Percentiles rank a stretch among this genome's conserved stretches.
phyloP scores from a whole-genome alignment of 768 basidiomycete species.

The Mycena rosella region DNA sequence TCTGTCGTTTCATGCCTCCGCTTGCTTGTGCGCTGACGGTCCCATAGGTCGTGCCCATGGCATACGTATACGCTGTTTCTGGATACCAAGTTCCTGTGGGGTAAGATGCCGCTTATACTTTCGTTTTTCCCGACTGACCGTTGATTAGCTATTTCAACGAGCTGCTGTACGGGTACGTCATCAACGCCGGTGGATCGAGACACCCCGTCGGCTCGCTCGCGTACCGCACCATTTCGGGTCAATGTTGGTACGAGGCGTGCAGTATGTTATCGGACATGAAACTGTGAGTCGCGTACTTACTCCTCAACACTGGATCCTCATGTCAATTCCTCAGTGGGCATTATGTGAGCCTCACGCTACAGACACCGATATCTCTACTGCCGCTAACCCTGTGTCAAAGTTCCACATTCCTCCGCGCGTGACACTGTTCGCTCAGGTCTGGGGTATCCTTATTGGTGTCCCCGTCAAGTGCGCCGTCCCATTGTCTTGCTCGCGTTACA shows the following conservation, averaged over 20 bases:
- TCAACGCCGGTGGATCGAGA: slow-evolving; percentile 41
- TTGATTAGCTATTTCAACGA: slow-evolving; percentile 43
- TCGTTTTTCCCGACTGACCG: background rate
- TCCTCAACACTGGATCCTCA: background rate
- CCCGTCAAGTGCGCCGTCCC: slow-evolving; percentile 40
- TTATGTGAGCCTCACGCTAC: slow-evolving; percentile 31
- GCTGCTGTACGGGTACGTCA: slow-evolving; percentile 42
- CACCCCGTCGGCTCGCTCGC: slow-evolving; percentile 42
- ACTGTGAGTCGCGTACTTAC: slow-evolving; percentile 31
- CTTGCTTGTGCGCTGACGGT: background rate
- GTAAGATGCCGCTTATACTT: background rate
- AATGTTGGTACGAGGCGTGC: slow-evolving; percentile 45
- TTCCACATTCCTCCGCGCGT: slow-evolving; percentile 43
- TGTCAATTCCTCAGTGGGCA: slow-evolving; percentile 35
- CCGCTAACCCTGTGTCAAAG: slow-evolving; percentile 3
- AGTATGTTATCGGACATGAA: slow-evolving; percentile 45
- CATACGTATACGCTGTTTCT: slow-evolving; percentile 40
- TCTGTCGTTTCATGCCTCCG: background rate
- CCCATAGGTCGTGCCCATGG: slow-evolving; percentile 28
- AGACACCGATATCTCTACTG: too few relatives aligned
- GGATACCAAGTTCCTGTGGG: slow-evolving; percentile 39
- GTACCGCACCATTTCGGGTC: slow-evolving; percentile 43
- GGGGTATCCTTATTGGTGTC: slow-evolving; percentile 42
- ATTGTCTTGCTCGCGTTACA: background rate
- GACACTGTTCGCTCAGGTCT: slow-evolving; percentile 40